phyloP scores from a whole-genome alignment of 1,284 basidiomycete species.

The Chalciporus sp. region DNA sequence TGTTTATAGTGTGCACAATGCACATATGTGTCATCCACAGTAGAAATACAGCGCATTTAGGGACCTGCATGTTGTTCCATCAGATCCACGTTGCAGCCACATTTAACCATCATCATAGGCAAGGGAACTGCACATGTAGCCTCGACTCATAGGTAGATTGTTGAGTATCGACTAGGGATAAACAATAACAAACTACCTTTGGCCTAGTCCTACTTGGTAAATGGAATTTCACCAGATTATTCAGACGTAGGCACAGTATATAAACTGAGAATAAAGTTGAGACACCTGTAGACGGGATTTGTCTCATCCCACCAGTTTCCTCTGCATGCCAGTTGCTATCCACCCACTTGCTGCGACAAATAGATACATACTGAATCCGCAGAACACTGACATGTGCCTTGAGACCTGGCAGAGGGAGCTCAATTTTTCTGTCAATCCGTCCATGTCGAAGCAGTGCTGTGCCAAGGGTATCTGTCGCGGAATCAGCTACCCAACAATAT shows the following conservation, averaged over 20 bases:
- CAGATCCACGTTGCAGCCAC: slow-evolving; percentile 97
- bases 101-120: slow-evolving; percentile 55
- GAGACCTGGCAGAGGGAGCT: slow-evolving; percentile 98
- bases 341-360: no score
- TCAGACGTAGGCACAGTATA: no score
- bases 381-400: slow-evolving; percentile 97
- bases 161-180: no score
- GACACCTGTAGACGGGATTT: no score
- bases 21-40: slow-evolving; percentile 99
- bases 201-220: no score
- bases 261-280: no score
- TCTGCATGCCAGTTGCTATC: no score
- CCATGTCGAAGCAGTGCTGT: slow-evolving; percentile 93
- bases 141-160: no score
- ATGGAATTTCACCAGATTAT: no score
- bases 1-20: slow-evolving; percentile 93
- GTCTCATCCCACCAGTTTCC: no score
- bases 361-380: slow-evolving; percentile 81
- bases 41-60: slow-evolving; percentile 97
- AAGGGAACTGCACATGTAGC: not conserved
- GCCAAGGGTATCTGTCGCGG: slow-evolving; percentile 84
- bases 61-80: slow-evolving; percentile 99
- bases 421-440: slow-evolving; percentile 98
- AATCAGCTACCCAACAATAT: not conserved
- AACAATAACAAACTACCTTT: no score